Evolutionary conservation across 257 asterid genomes (phyloP).

Genomic region (Solanum okadae): DNA sequence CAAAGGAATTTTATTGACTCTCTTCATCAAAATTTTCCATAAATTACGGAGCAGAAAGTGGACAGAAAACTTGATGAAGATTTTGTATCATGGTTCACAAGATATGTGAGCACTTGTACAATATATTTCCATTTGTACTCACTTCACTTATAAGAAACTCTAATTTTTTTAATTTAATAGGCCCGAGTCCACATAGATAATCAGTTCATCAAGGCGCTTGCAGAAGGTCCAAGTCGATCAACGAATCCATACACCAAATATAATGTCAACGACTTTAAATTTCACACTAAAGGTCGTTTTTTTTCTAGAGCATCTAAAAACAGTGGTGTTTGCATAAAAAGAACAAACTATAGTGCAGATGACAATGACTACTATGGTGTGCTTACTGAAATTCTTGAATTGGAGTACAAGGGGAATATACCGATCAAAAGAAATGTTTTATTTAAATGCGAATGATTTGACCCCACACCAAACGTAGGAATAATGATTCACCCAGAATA

Average conservation of each 20-base stretch:
- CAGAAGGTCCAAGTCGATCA: not conserved
- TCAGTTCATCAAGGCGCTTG: not conserved
- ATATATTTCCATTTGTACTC: too few relatives aligned
- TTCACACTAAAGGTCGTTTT: not conserved
- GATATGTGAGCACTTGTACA: not conserved
- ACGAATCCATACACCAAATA: not conserved
- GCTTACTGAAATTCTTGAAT: not conserved
- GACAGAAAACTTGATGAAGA: too few relatives aligned
- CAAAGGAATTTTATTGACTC: too few relatives aligned
- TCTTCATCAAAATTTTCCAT: not conserved
- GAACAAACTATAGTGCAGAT: not conserved
- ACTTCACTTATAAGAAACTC: not conserved
- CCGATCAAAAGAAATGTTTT: not conserved
- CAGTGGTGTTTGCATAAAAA: not conserved
- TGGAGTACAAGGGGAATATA: not conserved
- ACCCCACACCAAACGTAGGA: not conserved
- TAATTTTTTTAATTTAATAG: not conserved
- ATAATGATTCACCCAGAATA: not conserved
- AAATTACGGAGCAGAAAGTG: not conserved
- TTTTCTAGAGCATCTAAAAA: not conserved
- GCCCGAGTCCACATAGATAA: not conserved
- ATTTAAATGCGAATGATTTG: not conserved
- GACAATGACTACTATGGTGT: not conserved
- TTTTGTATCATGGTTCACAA: not conserved
- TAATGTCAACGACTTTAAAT: not conserved